Conservation (phyloP, 306 rosid genomes). For the Pyrus pyrifolia region DNA sequence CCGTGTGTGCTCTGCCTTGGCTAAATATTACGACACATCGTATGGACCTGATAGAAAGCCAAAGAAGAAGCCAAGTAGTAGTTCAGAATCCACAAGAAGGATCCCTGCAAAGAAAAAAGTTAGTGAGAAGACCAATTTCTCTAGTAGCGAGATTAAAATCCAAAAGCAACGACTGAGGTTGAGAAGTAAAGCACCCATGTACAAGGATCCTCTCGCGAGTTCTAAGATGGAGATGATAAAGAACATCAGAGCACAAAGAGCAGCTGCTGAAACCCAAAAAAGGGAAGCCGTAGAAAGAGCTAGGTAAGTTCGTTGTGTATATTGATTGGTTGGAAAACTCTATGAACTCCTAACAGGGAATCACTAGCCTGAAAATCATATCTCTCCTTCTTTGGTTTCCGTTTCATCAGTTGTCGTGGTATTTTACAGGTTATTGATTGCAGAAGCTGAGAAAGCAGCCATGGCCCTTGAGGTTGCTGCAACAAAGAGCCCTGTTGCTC, state of each 20-base stretch:
- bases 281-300: slow-evolving; percentile 73
- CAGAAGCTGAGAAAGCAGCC: slow-evolving; percentile 97
- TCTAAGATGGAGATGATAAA: slow-evolving; percentile 90
- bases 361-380: not conserved
- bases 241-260: slow-evolving; percentile 79
- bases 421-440: slow-evolving; percentile 68
- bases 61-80: slow-evolving; percentile 44
- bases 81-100: slow-evolving; percentile 27
- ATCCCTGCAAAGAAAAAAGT: slow-evolving; percentile 36
- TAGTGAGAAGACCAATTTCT: slow-evolving; percentile 1
- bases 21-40: slow-evolving; percentile 52
- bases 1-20: slow-evolving; percentile 64
- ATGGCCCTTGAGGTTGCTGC: slow-evolving; percentile 85
- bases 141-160: slow-evolving; percentile 18
- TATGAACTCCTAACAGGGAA: not conserved
- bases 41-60: slow-evolving; percentile 54
- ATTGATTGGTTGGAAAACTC: not conserved
- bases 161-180: slow-evolving; percentile 12
- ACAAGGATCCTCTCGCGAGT: slow-evolving; percentile 79
- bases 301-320: slow-evolving; percentile 39
- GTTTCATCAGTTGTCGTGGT: not conserved
- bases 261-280: slow-evolving; percentile 53
- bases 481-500: slow-evolving; percentile 63
- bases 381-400: not conserved
- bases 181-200: slow-evolving; percentile 50